These are phyloP conservation scores for Strobilomyces confusus DNA, from an alignment of 768 basidiomycete genomes.

Conservation along the genomic window DNA sequence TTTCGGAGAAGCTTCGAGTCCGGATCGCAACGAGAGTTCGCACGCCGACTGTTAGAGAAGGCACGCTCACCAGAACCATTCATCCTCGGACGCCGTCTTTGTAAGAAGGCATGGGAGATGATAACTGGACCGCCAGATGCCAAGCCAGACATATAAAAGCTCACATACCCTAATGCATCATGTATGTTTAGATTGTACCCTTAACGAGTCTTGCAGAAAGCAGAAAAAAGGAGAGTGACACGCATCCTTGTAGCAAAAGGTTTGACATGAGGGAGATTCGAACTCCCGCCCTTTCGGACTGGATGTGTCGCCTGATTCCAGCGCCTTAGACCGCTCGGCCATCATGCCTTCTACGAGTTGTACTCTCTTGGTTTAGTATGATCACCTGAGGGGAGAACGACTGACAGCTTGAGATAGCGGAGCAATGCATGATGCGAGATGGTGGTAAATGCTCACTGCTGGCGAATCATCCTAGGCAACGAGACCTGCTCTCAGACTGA, in stretches of 20 bases:
- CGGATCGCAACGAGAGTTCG: slow-evolving; percentile 59
- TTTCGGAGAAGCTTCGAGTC: slow-evolving; percentile 50
- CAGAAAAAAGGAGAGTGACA: neutral
- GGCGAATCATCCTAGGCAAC: no score
- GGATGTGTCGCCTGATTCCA: slow-evolving; percentile 42
- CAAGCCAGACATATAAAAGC: slow-evolving; percentile 21
- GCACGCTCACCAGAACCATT: slow-evolving; percentile 60
- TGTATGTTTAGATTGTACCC: slow-evolving; percentile 5
- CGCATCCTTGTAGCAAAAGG: neutral
- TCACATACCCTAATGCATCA: slow-evolving; percentile 22
- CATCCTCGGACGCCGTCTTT: slow-evolving; percentile 37
- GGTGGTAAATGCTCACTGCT: no score
- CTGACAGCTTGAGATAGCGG: no score
- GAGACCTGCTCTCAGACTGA: no score
- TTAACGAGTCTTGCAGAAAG: no score
- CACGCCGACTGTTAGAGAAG: slow-evolving; percentile 57
- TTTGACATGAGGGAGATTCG: slow-evolving; percentile 33
- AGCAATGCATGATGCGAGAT: no score
- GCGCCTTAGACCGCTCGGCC: slow-evolving; percentile 62
- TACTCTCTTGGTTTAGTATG: neutral
- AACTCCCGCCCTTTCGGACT: slow-evolving; percentile 36
- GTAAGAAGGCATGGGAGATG: slow-evolving; percentile 38
- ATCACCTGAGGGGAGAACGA: no score
- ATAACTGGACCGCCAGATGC: slow-evolving; percentile 30
- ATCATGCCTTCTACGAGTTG: slow-evolving; percentile 30